A percentile compares a stretch with the other conserved stretches of the same genome.
Evolutionary conservation across 257 asterid genomes (phyloP).

Genomic region (Apocynum venetum): DNA sequence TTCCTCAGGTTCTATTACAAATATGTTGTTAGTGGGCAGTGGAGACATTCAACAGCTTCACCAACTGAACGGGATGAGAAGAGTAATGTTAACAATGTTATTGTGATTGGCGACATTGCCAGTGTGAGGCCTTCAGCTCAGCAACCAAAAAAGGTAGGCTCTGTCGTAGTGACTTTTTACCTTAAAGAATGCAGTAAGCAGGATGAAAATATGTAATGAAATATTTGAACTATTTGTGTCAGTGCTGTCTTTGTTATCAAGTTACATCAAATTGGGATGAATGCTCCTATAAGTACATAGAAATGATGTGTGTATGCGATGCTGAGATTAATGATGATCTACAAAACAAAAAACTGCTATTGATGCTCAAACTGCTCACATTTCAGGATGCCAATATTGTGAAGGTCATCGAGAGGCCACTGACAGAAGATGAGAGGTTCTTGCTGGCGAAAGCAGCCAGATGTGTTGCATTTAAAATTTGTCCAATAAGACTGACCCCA

Average conservation of each 20-base stretch:
- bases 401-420: slow-evolving; percentile 91
- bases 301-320: background rate
- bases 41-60: slow-evolving; percentile 88
- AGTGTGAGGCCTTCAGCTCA: slow-evolving; percentile 67
- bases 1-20: slow-evolving; percentile 83
- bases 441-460: slow-evolving; percentile 99
- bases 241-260: background rate
- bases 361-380: slow-evolving; percentile 1
- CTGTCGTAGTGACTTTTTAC: background rate
- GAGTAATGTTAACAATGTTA: slow-evolving; percentile 78
- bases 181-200: background rate
- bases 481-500: slow-evolving; percentile 79
- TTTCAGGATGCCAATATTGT: slow-evolving; percentile 80
- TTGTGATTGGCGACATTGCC: slow-evolving; percentile 74
- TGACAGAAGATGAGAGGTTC: slow-evolving; percentile 93
- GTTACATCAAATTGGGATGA: background rate
- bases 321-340: background rate
- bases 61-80: slow-evolving; percentile 90
- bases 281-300: background rate
- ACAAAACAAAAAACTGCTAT: background rate
- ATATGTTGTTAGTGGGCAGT: slow-evolving; percentile 64
- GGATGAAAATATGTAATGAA: background rate
- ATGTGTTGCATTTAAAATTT: slow-evolving; percentile 74
- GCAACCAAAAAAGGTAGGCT: slow-evolving; percentile 64
- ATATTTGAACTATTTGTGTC: background rate